Base-by-base conservation (phyloP, 352 stramenopile genomes). In the Phytophthora cactorum region DNA sequence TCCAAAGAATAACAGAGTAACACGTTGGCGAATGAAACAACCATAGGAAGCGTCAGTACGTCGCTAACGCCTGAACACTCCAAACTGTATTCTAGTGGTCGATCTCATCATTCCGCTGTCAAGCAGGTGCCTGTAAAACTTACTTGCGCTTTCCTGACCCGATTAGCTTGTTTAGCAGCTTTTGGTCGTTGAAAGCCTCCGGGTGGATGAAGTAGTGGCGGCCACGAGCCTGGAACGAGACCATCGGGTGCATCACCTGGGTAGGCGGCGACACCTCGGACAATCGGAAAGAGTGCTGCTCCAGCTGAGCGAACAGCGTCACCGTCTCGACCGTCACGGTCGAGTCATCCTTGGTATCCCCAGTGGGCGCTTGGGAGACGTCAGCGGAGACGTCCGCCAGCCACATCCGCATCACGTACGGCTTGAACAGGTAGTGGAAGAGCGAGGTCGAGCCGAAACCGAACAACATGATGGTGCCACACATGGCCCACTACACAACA, bases 401-500 rank as follows among this genome's bases (percentile, higher is more conserved):
- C 88, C 88, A 96, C 86, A 96, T 93, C 53, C 75, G 79, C 56
- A 93, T 81, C 43, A 92, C 84, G 59, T 95, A 96, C 38, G 88
- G 88, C 80, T 93, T 90, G 74, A 96, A 96, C 44, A 96, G 72
- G 51, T 87, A 74, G 69, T 94, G 88, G 71, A 93, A 96, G 25
- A 94, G 72, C 59, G 86, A 89, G 31, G 88, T 96, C 43, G 86
- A 92, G 58, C 86, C 86, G 1, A 95, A 53, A 7, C 88, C 88
- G 57, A 96, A 96, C 66, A 93, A 68, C 88, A 96, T 94, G 61
- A 96, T 86, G 44, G 88, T 96, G 47, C 88, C 83, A 68, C 88
- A 96, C 88, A 96, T 96, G 51, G 88, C 88, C 88, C 88, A 96
- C 83, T 79, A 65, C 9, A 61, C n/a, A 43, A 39, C 59, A 12